Evolutionary conservation across 192 early-diverging fungal genomes (phyloP).

Genomic region (Chytriomyces hyalinus): DNA sequence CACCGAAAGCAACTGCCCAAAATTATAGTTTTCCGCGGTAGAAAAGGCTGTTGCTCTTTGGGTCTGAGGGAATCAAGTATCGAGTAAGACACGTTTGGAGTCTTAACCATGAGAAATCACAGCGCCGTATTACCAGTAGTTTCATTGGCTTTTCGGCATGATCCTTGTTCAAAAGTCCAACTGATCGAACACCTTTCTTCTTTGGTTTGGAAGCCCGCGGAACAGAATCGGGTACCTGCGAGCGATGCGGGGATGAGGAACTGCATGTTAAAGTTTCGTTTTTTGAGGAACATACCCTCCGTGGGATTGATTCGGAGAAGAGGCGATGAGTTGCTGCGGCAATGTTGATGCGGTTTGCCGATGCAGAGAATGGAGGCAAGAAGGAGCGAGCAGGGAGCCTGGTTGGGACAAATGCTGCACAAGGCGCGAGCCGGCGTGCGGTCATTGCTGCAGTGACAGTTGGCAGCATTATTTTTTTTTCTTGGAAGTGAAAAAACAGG

Average conservation of each 20-base stretch:
- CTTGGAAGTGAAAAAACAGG: too few species aligned
- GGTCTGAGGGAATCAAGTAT: conserved; percentile 1
- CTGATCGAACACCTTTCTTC: conserved; percentile 24
- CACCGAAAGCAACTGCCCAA: conserved; percentile 46
- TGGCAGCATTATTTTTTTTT: too few species aligned
- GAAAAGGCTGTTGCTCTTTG: conserved; percentile 48
- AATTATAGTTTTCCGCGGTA: conserved; percentile 64
- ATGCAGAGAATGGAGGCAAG: neutral
- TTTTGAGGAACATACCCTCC: too few species aligned
- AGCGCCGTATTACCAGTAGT: neutral
- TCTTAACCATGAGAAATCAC: neutral
- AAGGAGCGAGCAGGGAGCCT: neutral
- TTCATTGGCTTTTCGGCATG: neutral
- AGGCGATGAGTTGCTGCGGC: too few species aligned
- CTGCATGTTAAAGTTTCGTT: neutral
- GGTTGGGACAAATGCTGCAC: too few species aligned
- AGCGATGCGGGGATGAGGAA: neutral
- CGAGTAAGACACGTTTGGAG: neutral
- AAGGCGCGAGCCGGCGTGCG: too few species aligned
- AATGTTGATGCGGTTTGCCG: neutral
- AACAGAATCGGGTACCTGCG: neutral
- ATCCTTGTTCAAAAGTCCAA: neutral
- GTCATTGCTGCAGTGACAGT: too few species aligned
- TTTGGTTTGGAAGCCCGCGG: conserved; percentile 14
- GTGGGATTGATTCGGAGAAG: too few species aligned